phyloP scores from a whole-genome alignment of 805 yeast genomes.

The Debaryomyces tyrocola region DNA sequence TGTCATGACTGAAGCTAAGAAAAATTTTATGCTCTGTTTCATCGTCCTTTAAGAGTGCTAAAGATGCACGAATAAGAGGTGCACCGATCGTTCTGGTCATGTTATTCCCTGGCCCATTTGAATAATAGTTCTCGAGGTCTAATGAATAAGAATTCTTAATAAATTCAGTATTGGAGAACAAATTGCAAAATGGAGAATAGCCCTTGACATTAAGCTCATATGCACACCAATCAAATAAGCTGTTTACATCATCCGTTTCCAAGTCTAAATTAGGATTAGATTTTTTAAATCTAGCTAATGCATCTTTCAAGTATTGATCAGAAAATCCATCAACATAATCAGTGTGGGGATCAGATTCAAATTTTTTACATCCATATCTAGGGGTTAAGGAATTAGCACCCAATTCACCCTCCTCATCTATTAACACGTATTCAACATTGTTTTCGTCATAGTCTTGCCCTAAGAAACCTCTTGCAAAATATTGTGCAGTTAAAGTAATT shows the following conservation, averaged over 20 bases:
- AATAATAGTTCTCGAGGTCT: slow-evolving; percentile 61
- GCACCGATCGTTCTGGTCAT: slow-evolving; percentile 60
- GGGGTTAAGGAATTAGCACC: slow-evolving; percentile 67
- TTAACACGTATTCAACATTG: slow-evolving; percentile 33
- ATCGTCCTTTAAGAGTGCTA: slow-evolving; percentile 46
- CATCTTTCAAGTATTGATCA: slow-evolving; percentile 47
- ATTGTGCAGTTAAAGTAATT: slow-evolving; percentile 52
- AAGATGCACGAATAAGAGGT: slow-evolving; percentile 49
- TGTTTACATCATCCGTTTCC: slow-evolving; percentile 50
- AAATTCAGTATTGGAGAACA: slow-evolving; percentile 69
- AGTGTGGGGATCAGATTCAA: slow-evolving; percentile 27
- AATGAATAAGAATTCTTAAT: slow-evolving; percentile 58
- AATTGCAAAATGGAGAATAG: slow-evolving; percentile 62
- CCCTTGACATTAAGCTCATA: slow-evolving; percentile 75
- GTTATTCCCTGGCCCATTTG: slow-evolving; percentile 63
- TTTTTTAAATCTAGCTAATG: slow-evolving; percentile 56
- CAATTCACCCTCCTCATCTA: slow-evolving; percentile 46
- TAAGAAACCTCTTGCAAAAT: slow-evolving; percentile 62
- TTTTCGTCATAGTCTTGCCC: slow-evolving; percentile 39
- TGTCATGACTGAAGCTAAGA: slow-evolving; percentile 75
- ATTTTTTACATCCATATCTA: slow-evolving; percentile 42
- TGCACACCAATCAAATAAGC: slow-evolving; percentile 65
- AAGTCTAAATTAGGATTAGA: slow-evolving; percentile 56
- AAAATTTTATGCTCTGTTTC: slow-evolving; percentile 52
- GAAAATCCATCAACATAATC: slow-evolving; percentile 26